phyloP scores from a whole-genome alignment of 2,329 filamentous ascomycete genomes.

The Epichloe aotearoae region DNA sequence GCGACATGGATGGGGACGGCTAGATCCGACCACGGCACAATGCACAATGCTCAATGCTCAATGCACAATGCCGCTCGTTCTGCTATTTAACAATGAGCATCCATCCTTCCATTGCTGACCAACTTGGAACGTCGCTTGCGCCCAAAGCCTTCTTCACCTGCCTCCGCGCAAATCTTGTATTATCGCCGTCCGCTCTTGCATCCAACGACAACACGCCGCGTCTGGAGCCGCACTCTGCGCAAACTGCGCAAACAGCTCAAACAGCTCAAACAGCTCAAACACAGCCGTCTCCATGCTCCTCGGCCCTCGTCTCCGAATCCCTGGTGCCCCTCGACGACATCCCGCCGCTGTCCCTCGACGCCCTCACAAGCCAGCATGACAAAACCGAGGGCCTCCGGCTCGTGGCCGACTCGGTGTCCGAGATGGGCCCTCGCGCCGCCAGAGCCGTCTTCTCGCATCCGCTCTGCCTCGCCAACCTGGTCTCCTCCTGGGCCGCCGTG shows the following conservation, averaged over 20 bases:
- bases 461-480: slow-evolving; percentile 35
- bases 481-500: slow-evolving; percentile 27
- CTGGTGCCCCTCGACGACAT: slow-evolving; percentile 32
- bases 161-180: slow-evolving; percentile 65
- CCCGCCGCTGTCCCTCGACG: slow-evolving; percentile 50
- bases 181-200: slow-evolving; percentile 46
- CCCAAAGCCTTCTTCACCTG: slow-evolving; percentile 66
- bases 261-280: slow-evolving; percentile 24
- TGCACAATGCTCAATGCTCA: too few species aligned
- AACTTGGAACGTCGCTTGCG: too few species aligned
- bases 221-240: slow-evolving; percentile 34
- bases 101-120: too few species aligned
- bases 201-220: slow-evolving; percentile 53
- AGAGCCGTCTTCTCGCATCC: slow-evolving; percentile 51
- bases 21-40: too few species aligned
- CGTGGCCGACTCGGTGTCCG: slow-evolving; percentile 68
- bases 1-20: too few species aligned
- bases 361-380: slow-evolving; percentile 41
- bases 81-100: too few species aligned
- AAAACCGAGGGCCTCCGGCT: slow-evolving; percentile 56
- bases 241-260: slow-evolving; percentile 25
- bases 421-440: slow-evolving; percentile 61
- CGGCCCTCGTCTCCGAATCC: slow-evolving; percentile 32
- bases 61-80: too few species aligned
- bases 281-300: slow-evolving; percentile 39